Percentiles rank a stretch among this genome's conserved stretches.
Conservation (phyloP, 306 rosid species). For the Amphicarpaea edgeworthii region DNA sequence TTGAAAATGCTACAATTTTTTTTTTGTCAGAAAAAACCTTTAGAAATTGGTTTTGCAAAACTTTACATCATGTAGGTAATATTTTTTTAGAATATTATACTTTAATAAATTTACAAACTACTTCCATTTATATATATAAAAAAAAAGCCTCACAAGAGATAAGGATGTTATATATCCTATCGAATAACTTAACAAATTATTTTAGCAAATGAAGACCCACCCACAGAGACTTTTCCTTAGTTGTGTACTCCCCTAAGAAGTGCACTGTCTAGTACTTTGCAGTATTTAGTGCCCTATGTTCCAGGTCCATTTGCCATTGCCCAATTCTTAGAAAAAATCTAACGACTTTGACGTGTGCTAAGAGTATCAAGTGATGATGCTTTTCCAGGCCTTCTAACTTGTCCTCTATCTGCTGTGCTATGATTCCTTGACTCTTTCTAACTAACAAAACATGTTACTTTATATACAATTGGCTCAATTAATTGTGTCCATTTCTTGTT, state of each 20-base stretch:
- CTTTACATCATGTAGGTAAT: background rate
- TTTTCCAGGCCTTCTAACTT: background rate
- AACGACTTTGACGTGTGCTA: constrained; percentile 7
- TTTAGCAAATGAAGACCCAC: background rate
- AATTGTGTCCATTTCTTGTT: background rate
- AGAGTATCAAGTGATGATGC: background rate
- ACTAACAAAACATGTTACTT: constrained; percentile 4
- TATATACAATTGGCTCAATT: background rate
- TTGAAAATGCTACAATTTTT: background rate
- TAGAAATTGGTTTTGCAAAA: background rate
- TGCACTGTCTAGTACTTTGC: background rate
- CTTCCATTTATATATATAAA: background rate
- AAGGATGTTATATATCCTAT: background rate
- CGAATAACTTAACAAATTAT: background rate
- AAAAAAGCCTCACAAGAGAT: background rate
- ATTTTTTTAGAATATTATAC: background rate
- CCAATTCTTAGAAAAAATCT: background rate
- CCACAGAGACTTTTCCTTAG: background rate
- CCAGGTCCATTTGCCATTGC: background rate
- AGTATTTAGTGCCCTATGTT: background rate
- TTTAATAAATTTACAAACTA: too few relatives aligned
- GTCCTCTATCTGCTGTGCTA: constrained; percentile 5
- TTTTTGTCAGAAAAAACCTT: background rate
- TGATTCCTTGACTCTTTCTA: constrained; percentile 3
- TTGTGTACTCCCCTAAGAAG: background rate